Evolutionary conservation across 805 yeast species (phyloP).

Genomic region (Sugiyamaella chiloensis): DNA sequence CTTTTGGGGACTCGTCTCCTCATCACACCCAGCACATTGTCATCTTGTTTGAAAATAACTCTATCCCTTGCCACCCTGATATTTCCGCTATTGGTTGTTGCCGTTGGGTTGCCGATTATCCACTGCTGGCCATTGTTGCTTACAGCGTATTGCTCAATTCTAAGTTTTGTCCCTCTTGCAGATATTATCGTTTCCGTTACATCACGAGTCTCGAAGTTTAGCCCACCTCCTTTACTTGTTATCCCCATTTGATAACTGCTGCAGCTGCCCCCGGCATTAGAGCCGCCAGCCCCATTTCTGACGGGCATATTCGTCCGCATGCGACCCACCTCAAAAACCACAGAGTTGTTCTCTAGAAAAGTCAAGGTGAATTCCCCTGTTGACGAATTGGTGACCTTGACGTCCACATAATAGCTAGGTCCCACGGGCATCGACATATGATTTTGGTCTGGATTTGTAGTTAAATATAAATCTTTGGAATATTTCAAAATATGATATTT

Average conservation of each 20-base stretch:
- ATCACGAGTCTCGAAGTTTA: neutral
- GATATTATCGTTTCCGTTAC: neutral
- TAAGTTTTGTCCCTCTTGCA: neutral
- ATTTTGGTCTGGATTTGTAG: conserved; percentile 63
- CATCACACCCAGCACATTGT: conserved; percentile 12
- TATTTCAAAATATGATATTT: conserved; percentile 60
- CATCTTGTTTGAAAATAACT: neutral
- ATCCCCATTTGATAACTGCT: neutral
- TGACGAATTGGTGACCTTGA: neutral
- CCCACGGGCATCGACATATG: conserved; percentile 59
- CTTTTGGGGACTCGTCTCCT: conserved; percentile 17
- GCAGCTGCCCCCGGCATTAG: too few species aligned
- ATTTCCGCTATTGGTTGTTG: neutral
- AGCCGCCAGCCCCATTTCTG: neutral
- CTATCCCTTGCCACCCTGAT: neutral
- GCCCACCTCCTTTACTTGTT: neutral
- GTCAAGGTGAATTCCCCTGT: conserved; percentile 12
- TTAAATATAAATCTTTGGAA: conserved; percentile 54
- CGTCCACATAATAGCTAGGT: conserved; percentile 55
- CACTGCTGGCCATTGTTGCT: neutral
- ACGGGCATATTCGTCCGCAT: neutral
- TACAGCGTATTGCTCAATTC: neutral
- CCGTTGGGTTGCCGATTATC: neutral
- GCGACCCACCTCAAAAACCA: conserved; percentile 9
- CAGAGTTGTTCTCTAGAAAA: conserved; percentile 8